Evolutionary conservation across 1,284 basidiomycete genomes (phyloP), one percentile per base, ranked within the genome.

Genomic region (Cystobasidium pallidum): DNA sequence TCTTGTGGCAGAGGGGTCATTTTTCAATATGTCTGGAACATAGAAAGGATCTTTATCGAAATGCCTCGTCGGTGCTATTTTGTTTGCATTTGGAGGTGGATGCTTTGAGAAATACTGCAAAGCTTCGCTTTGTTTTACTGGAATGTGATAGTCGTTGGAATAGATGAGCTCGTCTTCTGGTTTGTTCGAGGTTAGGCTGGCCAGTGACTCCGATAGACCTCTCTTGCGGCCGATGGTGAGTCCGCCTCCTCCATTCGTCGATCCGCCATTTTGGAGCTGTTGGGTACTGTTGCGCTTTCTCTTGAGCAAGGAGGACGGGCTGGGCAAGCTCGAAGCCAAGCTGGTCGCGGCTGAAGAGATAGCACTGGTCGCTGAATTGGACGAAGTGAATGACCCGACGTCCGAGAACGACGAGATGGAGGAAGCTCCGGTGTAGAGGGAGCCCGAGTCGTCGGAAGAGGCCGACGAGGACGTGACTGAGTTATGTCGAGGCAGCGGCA

Each of bases 41-140:
- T 71, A 71, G n/a, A 57, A 71, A 2, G 68, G 68, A 51, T 71
- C 68, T 39, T 28, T 21, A 49, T 71, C 68, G 39, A 59, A 71
- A 59, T 71, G 68, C 32, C 68, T 36, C 24, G 32, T 49, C 8
- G 68, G 68, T 45, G 32, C 13, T 1, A 71, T 28, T 26, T 63
- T 63, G 47, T 47, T 39, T 10, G 59, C 61, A 34, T 55, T 51
- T 36, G 24, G 28, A 24, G 68, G 68, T 49, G 68, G 68, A 57
- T 71, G 45, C 24, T 68, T 68, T 17, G 45, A 34, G 26, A 32
- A 62, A 39, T 34, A 34, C 21, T 30, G 24, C 34, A 34, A 54
- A 36, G 59, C 49, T 52, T 71, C 68, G 24, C 59, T 26, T 36
- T 36, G 30, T 47, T 13, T 34, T 19, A 71, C n/a, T 21, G 59